These are phyloP conservation scores for Claviceps fusiformis DNA, from an alignment of 2,329 filamentous ascomycete species.

Conservation along the genomic window DNA sequence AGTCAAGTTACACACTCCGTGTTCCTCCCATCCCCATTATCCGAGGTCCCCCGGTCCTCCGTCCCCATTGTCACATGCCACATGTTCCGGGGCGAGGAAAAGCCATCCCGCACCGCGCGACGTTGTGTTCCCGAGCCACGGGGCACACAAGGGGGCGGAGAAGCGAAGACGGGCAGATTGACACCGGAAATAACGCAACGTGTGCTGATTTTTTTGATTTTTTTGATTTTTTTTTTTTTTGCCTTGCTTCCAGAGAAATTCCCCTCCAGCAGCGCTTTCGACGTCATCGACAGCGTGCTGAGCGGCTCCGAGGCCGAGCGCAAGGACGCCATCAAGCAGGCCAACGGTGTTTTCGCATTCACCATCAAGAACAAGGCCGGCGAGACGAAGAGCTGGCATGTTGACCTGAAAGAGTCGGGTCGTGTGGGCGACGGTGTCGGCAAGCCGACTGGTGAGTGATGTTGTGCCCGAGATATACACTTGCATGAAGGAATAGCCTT, in stretches of 20 bases:
- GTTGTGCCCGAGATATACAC: no score
- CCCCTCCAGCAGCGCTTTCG: slow-evolving; percentile 83
- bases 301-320: slow-evolving; percentile 54
- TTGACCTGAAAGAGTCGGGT: slow-evolving; percentile 87
- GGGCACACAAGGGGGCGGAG: no score
- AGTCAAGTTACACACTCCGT: no score
- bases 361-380: slow-evolving; percentile 77
- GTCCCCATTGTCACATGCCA: neutral
- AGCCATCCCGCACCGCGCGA: neutral
- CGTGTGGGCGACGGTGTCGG: slow-evolving; percentile 63
- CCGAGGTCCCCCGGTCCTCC: neutral
- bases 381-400: slow-evolving; percentile 77
- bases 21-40: neutral
- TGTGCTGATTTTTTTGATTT: neutral
- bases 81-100: neutral
- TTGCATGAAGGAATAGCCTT: no score
- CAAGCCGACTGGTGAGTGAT: slow-evolving; percentile 65
- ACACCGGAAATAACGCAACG: no score
- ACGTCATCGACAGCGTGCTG: slow-evolving; percentile 67
- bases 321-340: slow-evolving; percentile 82
- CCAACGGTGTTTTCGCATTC: slow-evolving; percentile 79
- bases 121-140: no score
- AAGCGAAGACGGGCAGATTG: no score
- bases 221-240: no score
- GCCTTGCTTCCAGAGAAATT: slow-evolving; percentile 67